A percentile compares a stretch with the other conserved stretches of the same genome.
Evolutionary conservation across 1,284 basidiomycete genomes (phyloP).

Genomic region (Trametes polyzona): DNA sequence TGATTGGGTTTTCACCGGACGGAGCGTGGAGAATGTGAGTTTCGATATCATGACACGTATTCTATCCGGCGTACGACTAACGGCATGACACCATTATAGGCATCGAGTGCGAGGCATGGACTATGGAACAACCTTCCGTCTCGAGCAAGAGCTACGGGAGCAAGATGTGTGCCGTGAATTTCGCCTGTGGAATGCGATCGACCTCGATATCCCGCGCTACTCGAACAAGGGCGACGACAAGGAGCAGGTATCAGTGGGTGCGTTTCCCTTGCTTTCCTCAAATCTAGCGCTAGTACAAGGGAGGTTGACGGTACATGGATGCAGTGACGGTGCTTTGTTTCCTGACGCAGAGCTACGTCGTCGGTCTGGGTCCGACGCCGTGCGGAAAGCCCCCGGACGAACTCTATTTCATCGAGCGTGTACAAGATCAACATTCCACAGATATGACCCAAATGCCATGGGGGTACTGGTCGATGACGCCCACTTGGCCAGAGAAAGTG

Average conservation of each 20-base stretch:
- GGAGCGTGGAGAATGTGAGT: conserved; percentile 5
- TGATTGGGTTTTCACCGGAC: no score
- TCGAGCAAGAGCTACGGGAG: neutral
- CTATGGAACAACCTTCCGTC: neutral
- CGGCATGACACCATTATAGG: neutral
- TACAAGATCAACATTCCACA: neutral
- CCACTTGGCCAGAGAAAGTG: no score
- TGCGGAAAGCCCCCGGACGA: neutral
- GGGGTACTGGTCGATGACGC: conserved; percentile 9
- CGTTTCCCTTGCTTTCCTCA: no score
- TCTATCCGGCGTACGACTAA: no score
- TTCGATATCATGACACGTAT: neutral
- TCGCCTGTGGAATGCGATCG: neutral
- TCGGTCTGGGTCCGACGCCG: neutral
- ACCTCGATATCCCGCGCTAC: conserved; percentile 4
- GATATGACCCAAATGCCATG: neutral
- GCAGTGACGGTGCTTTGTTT: neutral
- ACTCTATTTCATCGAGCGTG: conserved; percentile 1
- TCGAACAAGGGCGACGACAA: neutral
- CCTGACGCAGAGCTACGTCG: conserved; percentile 1
- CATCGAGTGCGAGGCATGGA: conserved; percentile 3
- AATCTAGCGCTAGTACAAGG: no score
- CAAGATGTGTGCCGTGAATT: neutral
- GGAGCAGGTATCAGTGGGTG: no score
- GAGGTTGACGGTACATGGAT: no score